Conservation (phyloP, 441 rosid species). For the Melastoma candidum region DNA sequence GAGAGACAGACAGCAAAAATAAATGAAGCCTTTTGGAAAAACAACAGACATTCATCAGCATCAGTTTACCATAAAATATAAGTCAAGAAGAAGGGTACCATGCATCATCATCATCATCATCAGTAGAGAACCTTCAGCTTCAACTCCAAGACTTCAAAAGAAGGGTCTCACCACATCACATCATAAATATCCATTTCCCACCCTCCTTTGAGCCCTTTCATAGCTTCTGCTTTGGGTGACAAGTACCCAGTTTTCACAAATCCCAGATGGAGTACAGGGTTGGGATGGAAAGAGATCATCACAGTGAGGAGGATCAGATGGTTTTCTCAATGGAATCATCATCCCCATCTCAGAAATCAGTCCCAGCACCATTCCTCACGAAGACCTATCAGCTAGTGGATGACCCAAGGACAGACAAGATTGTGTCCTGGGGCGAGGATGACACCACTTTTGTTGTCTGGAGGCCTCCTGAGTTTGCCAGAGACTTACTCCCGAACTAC, state of each 20-base stretch:
- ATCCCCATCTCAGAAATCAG: conserved; percentile 14
- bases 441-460: conserved; percentile 29
- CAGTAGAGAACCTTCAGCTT: too few species aligned
- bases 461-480: conserved; percentile 35
- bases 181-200: too few species aligned
- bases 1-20: conserved; percentile 14
- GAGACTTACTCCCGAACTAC: conserved; percentile 31
- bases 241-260: too few species aligned
- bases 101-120: too few species aligned
- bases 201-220: too few species aligned
- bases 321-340: conserved; percentile 14
- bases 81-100: too few species aligned
- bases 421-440: conserved; percentile 35
- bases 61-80: too few species aligned
- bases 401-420: conserved; percentile 30
- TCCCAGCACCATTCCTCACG: conserved; percentile 31
- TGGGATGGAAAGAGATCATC: conserved; percentile 11
- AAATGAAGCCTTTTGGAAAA: conserved; percentile 10
- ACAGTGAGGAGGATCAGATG: conserved; percentile 1
- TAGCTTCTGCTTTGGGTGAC: too few species aligned
- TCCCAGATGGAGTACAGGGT: too few species aligned
- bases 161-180: too few species aligned
- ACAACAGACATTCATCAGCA: too few species aligned
- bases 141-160: too few species aligned
- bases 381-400: conserved; percentile 33